Base-by-base conservation (phyloP, 331 rosid genomes). In the Erythrophleum ivorense region DNA sequence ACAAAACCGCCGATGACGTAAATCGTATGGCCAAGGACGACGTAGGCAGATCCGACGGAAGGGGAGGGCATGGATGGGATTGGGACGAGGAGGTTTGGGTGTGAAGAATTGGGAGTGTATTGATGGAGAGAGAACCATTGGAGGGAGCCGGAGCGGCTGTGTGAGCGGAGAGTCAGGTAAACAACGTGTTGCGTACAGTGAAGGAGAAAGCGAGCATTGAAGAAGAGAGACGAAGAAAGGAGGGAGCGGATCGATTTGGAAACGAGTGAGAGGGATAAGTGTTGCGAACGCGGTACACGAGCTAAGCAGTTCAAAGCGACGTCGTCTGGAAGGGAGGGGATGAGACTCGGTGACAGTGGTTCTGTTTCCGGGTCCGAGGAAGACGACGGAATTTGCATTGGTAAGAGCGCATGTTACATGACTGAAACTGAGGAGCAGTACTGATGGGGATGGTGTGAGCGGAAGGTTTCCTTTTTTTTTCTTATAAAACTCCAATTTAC, bases 281-380 rank as follows among this genome's bases (percentile, higher is more conserved):
- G 95, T 6, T 85, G 73, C 31, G 82, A 77, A 0, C 94, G 86
- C 1, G 95, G 98, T 6, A 91, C 6, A 7, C 97, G 95, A 8
- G 92, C 95, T 5, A 94, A 76, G 82, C 92, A 86, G 83, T 91
- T 91, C 62, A 91, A 38, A 12, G 97, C 93, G 16, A 94, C 86
- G 87, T 94, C 94, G 83, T 94, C 89, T 0, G 98, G 97, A 4
- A 94, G 89, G 10, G 78, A 78, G 0, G 98, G 97, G 84, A 94
- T 90, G 6, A 93, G 90, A 48, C 40, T 58, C 5, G 64, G 45
- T 9, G 11, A 40, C 49, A 54, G 40, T 3, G 7, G n/a, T 15
- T 49, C 77, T 10, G 9, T 15, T 16, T 33, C 54, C 3, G 87
- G 48, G 0, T 7, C 13, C 2, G 65, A 21, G 75, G 43, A 71